phyloP scores from a whole-genome alignment of 352 stramenopile species.

The Globisporangium echinulatum region DNA sequence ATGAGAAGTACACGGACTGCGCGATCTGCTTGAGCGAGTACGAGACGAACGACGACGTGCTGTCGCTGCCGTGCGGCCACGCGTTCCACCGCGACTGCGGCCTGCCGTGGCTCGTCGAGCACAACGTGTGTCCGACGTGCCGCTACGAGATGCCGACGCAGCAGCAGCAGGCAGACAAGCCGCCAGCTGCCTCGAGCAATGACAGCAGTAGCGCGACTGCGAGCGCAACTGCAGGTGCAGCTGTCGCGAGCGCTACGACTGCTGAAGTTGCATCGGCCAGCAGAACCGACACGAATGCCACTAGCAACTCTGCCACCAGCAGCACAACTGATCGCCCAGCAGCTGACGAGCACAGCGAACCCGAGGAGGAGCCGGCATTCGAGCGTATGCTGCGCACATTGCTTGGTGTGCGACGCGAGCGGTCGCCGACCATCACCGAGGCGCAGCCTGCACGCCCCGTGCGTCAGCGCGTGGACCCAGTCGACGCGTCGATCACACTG shows the following conservation, averaged over 20 bases:
- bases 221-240: neutral
- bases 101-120: constrained; percentile 65
- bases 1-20: constrained; percentile 55
- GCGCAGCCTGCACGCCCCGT: constrained; percentile 29
- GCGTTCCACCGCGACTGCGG: constrained; percentile 75
- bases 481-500: constrained; percentile 6
- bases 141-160: constrained; percentile 51
- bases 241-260: neutral
- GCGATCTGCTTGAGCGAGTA: constrained; percentile 76
- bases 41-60: constrained; percentile 50
- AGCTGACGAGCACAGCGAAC: constrained; percentile 9
- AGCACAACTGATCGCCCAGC: neutral
- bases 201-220: no score
- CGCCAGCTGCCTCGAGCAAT: neutral
- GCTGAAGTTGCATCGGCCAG: neutral
- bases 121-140: constrained; percentile 79
- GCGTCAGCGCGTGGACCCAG: constrained; percentile 43
- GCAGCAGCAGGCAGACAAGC: constrained; percentile 6
- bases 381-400: constrained; percentile 15
- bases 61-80: constrained; percentile 69
- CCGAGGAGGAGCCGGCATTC: constrained; percentile 15
- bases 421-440: constrained; percentile 15
- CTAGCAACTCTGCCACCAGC: no score
- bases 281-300: neutral
- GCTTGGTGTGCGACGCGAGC: constrained; percentile 33